phyloP scores from a whole-genome alignment of 345 rosid species.

The Gynandropsis gynandra region DNA sequence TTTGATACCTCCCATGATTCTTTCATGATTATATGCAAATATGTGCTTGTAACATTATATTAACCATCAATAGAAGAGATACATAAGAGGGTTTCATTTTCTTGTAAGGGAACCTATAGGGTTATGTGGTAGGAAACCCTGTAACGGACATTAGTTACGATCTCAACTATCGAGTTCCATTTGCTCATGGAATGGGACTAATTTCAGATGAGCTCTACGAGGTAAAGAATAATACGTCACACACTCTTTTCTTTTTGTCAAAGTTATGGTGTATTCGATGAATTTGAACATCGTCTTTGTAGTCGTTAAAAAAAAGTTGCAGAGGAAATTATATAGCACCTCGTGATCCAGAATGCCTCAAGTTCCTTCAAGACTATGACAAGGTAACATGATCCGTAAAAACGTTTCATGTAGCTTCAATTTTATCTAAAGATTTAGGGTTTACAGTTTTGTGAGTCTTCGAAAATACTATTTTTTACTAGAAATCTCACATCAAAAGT shows the following conservation, averaged over 20 bases:
- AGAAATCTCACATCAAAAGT: no score
- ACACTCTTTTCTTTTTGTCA: background rate
- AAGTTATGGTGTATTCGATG: background rate
- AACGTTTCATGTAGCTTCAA: no score
- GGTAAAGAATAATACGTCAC: slow-evolving; percentile 23
- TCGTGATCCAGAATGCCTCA: slow-evolving; percentile 10
- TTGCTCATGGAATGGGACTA: slow-evolving; percentile 41
- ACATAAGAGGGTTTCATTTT: background rate
- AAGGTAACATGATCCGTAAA: slow-evolving; percentile 17
- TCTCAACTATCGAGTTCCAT: slow-evolving; percentile 28
- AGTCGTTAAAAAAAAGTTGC: slow-evolving; percentile 24
- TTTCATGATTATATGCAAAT: no score
- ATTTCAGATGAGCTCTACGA: slow-evolving; percentile 52
- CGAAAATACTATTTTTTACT: no score
- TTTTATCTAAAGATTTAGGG: no score
- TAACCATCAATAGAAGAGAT: background rate
- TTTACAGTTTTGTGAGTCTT: no score
- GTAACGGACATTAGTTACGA: slow-evolving; percentile 23
- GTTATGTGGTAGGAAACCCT: slow-evolving; percentile 45
- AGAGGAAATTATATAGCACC: slow-evolving; percentile 23
- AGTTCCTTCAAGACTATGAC: background rate
- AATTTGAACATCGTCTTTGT: background rate
- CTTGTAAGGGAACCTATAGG: slow-evolving; percentile 23
- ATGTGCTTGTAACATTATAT: background rate
- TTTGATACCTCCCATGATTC: slow-evolving; percentile 13